Percentiles rank a stretch among this genome's conserved stretches.
Evolutionary conservation across 1,284 basidiomycete species (phyloP).

Genomic region (Peniophora sp.): DNA sequence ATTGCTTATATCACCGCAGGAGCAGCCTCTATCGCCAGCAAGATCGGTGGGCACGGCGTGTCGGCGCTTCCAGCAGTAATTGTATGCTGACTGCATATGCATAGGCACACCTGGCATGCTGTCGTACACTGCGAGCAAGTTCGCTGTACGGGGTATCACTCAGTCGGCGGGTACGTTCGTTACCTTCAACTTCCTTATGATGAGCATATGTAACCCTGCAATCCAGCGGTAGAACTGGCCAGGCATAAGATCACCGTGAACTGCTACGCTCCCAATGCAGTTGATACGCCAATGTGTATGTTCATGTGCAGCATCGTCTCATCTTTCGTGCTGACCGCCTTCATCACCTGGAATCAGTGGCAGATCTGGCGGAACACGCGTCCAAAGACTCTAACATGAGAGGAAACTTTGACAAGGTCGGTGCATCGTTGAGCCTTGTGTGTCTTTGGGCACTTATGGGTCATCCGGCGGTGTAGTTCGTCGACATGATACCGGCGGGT

Average conservation of each 20-base stretch:
- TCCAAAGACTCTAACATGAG: neutral
- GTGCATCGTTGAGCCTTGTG: neutral
- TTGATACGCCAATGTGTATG: slow-evolving; percentile 9
- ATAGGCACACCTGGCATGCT: neutral
- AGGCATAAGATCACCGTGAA: slow-evolving; percentile 24
- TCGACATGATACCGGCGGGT: slow-evolving; percentile 7
- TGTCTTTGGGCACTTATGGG: neutral
- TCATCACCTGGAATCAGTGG: neutral
- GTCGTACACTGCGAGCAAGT: neutral
- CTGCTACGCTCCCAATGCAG: slow-evolving; percentile 21
- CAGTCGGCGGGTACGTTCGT: neutral
- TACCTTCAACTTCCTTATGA: no score
- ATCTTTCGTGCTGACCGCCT: neutral
- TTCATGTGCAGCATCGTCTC: neutral
- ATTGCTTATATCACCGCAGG: no score
- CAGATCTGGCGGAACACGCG: neutral
- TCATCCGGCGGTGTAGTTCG: neutral
- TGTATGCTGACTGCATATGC: no score
- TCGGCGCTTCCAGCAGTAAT: no score
- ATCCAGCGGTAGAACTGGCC: slow-evolving; percentile 23
- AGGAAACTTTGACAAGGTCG: neutral
- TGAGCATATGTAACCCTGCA: no score
- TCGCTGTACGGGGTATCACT: neutral
- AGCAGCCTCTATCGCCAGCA: no score
- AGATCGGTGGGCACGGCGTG: no score